These are phyloP conservation scores for Suillus tomentosus DNA, from an alignment of 768 basidiomycete species.

Conservation along the genomic window DNA sequence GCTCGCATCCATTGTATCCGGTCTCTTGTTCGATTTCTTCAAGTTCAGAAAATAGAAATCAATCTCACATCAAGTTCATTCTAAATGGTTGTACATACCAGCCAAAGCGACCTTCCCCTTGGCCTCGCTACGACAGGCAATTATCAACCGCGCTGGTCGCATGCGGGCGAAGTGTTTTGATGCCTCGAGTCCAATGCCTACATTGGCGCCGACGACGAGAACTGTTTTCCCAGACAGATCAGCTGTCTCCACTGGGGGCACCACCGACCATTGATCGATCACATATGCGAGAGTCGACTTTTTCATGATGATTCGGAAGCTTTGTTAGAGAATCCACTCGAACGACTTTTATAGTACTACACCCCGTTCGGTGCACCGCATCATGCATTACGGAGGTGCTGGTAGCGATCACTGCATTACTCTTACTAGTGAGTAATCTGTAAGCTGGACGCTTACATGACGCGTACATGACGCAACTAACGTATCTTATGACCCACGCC, in stretches of 20 bases:
- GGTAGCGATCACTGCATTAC: too few species aligned
- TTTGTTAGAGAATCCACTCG: not conserved
- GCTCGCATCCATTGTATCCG: too few species aligned
- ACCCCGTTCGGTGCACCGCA: too few species aligned
- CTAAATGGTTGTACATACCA: conserved; percentile 18
- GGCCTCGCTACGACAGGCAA: conserved; percentile 30
- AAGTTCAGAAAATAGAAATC: not conserved
- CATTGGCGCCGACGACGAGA: conserved; percentile 35
- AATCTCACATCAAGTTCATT: not conserved
- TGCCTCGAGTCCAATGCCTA: conserved; percentile 35
- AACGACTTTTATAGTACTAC: not conserved
- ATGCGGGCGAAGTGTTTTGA: conserved; percentile 34
- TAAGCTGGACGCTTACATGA: too few species aligned
- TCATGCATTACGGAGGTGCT: not conserved
- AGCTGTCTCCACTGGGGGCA: conserved; percentile 18
- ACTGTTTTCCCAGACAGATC: conserved; percentile 35
- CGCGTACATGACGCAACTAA: too few species aligned
- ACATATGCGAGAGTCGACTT: conserved; percentile 9
- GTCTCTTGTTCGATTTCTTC: conserved; percentile 25
- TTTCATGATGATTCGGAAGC: conserved; percentile 13
- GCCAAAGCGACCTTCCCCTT: conserved; percentile 25
- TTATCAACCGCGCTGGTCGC: conserved; percentile 29
- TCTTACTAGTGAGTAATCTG: too few species aligned
- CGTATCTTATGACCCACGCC: too few species aligned
- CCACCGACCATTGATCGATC: conserved; percentile 20